Base-by-base conservation (phyloP, 805 yeast genomes). In the Ascoidea rubescens region DNA sequence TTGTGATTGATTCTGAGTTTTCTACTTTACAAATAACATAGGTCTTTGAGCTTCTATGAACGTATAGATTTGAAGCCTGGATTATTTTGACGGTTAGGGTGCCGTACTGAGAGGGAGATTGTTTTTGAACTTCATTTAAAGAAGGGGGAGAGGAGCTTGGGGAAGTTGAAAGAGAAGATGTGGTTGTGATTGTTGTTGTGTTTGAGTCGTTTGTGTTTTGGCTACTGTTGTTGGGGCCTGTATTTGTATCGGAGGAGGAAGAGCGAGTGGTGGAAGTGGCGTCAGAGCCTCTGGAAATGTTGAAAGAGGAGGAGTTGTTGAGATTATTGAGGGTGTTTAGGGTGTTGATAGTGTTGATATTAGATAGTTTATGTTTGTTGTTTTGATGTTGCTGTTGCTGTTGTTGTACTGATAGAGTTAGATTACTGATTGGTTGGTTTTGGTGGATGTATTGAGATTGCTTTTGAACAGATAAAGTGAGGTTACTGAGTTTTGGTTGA, bases 21-120 rank as follows among this genome's bases (percentile, higher is more conserved):
- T 88, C 96, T 70, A 86, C 89, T 8, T 95, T 84, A 66, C 95
- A 87, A 44, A 89, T 96, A 17, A 87, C 96, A 65, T 89, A 84
- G 3, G 96, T 96, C 58, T 78, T 85, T 4, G 91, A 73, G 62
- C 71, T 69, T 46, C 73, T 67, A 4, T 79, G 67, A 48, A 75
- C 72, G 42, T 82, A 77, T 56, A 91, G 73, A 58, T 81, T 82
- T 54, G 73, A 76, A 1, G 96, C 97, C 66, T 87, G 91, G 31
- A 85, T 70, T 55, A 91, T 87, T 42, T 79, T 80, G 49, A 93
- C 89, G 60, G 80, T 79, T 51, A 91, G 74, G 64, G 85, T 86
- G 48, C 98, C 98, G 14, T 10, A 37, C 14, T 37, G 43, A 37
- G 43, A 37, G 2, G 14, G 14, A 2, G 43, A 37, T 10, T 37